These are phyloP conservation scores for Coemansia sp. DNA, from an alignment of 192 early-diverging fungal species.

Conservation along the genomic window DNA sequence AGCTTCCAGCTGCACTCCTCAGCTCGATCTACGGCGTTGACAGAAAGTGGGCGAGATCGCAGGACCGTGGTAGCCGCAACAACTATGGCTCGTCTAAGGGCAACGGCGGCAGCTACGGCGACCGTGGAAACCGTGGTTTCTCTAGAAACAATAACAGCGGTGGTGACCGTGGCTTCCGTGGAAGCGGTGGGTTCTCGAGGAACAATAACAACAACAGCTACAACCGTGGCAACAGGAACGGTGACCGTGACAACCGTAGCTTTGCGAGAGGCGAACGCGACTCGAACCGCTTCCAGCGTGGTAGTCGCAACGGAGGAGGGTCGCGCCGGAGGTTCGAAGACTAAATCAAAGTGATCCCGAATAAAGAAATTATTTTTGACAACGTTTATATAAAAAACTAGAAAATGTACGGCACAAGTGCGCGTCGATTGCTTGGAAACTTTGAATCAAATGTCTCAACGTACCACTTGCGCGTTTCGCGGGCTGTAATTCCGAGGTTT, in stretches of 20 bases:
- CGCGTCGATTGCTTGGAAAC: constrained; percentile 34
- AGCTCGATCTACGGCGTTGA: background rate
- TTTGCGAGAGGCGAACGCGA: constrained; percentile 3
- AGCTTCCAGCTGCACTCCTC: constrained; percentile 14
- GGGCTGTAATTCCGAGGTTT: constrained; percentile 63
- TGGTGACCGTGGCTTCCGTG: background rate
- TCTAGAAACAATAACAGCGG: background rate
- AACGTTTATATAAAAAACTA: background rate
- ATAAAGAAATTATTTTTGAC: background rate
- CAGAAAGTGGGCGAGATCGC: constrained; percentile 4
- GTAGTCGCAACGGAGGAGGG: too few species aligned
- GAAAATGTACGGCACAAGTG: constrained; percentile 33
- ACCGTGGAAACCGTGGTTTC: constrained; percentile 1
- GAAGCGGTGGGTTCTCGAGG: too few species aligned
- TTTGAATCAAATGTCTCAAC: constrained; percentile 54
- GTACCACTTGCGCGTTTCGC: constrained; percentile 72
- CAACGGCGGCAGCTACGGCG: constrained; percentile 6
- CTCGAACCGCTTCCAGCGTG: background rate
- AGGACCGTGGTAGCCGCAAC: background rate
- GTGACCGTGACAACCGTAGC: background rate
- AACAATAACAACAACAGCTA: background rate
- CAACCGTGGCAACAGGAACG: constrained; percentile 5
- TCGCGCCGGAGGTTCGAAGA: background rate
- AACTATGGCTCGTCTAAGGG: background rate
- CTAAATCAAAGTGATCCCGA: background rate